Evolutionary conservation across 768 basidiomycete species (phyloP).

Genomic region (Agaricus subrufescens): DNA sequence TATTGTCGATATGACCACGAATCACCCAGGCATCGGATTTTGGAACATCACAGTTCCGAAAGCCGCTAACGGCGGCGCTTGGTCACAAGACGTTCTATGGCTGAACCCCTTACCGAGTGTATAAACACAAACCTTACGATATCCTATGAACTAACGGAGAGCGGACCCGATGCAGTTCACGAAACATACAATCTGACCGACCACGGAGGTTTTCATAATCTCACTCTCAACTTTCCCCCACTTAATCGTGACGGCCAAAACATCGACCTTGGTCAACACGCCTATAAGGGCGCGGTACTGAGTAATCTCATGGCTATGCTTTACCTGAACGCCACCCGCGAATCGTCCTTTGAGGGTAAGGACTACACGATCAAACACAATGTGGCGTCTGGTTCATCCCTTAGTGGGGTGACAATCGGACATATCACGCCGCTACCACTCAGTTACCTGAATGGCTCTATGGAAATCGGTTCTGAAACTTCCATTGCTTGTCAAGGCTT

Average conservation of each 20-base stretch:
- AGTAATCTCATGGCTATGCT: constrained; percentile 14
- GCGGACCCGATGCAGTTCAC: background rate
- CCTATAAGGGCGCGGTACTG: constrained; percentile 16
- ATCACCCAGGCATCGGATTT: constrained; percentile 3
- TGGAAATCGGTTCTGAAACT: too few species aligned
- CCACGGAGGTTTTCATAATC: background rate
- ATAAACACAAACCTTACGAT: background rate
- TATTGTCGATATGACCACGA: background rate
- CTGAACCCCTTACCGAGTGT: constrained; percentile 1
- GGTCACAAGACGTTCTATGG: constrained; percentile 4
- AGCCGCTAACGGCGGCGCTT: background rate
- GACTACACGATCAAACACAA: background rate
- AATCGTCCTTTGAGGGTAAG: constrained; percentile 12
- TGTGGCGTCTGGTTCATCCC: background rate
- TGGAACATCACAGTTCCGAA: background rate
- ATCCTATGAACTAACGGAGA: background rate
- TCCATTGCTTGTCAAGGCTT: constrained; percentile 13
- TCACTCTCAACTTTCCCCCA: constrained; percentile 7
- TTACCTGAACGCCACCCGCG: constrained; percentile 14
- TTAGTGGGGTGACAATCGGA: background rate
- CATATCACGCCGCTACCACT: background rate
- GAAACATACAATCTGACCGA: background rate
- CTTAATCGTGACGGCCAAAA: constrained; percentile 15
- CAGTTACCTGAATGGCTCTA: background rate
- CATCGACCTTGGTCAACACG: constrained; percentile 13